These are phyloP conservation scores for Claviceps africana DNA, from an alignment of 2,329 filamentous ascomycete species.

Conservation along the genomic window DNA sequence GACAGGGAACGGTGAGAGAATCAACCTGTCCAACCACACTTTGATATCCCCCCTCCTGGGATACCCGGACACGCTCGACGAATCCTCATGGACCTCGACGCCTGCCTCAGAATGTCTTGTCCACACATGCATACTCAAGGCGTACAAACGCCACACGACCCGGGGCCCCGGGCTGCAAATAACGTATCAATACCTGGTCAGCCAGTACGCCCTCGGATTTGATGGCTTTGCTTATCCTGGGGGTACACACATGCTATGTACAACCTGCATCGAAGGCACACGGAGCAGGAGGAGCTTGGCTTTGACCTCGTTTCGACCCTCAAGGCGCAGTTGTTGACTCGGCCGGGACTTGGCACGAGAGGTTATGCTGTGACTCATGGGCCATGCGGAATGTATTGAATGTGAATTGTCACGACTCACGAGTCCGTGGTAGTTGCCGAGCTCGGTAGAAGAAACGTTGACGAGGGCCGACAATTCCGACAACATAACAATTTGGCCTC, in stretches of 20 bases:
- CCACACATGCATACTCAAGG: neutral
- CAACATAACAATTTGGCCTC: too few relatives aligned
- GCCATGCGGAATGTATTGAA: neutral
- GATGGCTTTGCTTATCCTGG: neutral
- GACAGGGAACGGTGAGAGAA: too few relatives aligned
- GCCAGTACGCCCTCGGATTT: neutral
- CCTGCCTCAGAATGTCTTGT: constrained; percentile 2
- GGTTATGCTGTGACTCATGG: neutral
- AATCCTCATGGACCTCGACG: neutral
- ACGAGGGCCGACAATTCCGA: neutral
- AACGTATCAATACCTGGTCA: neutral
- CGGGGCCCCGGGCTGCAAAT: neutral
- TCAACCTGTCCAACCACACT: neutral
- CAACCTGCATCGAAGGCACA: neutral
- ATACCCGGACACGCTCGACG: neutral
- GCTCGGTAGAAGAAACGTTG: neutral
- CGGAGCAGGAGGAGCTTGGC: neutral
- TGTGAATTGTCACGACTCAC: neutral
- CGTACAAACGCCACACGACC: neutral
- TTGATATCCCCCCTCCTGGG: too few relatives aligned
- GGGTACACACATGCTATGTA: neutral
- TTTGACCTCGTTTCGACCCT: neutral
- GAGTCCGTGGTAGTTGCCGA: neutral
- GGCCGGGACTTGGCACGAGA: neutral
- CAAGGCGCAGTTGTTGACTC: neutral